Conservation (phyloP, 768 basidiomycete species). For the Boletus insuetus region DNA sequence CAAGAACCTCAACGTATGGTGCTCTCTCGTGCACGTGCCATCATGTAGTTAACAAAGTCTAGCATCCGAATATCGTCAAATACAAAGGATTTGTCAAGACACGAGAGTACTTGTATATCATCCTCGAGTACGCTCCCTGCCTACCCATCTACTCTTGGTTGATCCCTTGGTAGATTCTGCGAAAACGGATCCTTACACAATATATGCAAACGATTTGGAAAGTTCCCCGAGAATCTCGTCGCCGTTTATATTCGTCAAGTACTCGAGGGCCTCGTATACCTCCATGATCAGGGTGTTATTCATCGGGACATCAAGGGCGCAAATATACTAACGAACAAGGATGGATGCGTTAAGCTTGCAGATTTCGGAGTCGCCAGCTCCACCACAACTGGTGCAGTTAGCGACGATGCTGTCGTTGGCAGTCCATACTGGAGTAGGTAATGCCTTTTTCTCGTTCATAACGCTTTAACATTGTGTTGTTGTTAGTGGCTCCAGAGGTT, state of each 20-base stretch:
- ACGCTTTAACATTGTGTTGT: constrained; percentile 4
- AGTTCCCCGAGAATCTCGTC: constrained; percentile 96
- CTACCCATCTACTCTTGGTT: constrained; percentile 1
- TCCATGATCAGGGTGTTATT: constrained; percentile 99
- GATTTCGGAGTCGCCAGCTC: constrained; percentile 95
- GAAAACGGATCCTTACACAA: constrained; percentile 97
- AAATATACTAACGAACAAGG: constrained; percentile 98
- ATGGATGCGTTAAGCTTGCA: constrained; percentile 97
- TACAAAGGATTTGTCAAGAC: constrained; percentile 99
- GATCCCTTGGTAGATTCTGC: constrained; percentile 61
- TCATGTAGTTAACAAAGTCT: constrained; percentile 17
- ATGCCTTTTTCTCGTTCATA: neutral
- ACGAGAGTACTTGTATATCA: constrained; percentile 91
- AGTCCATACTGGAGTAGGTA: constrained; percentile 97
- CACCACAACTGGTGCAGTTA: constrained; percentile 68
- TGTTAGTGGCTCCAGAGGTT: constrained; percentile 93
- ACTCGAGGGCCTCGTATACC: constrained; percentile 90
- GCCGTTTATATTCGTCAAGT: constrained; percentile 97
- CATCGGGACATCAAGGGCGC: constrained; percentile 99
- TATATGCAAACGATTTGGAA: constrained; percentile 95
- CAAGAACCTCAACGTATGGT: constrained; percentile 88
- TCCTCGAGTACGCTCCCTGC: constrained; percentile 70
- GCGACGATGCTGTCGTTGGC: constrained; percentile 91
- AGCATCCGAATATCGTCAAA: constrained; percentile 98
- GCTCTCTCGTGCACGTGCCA: neutral